A percentile compares a stretch with the other conserved stretches of the same genome.
These are phyloP conservation scores for Leishmania tropica DNA, from an alignment of 208 protist species.

Conservation along the genomic window DNA sequence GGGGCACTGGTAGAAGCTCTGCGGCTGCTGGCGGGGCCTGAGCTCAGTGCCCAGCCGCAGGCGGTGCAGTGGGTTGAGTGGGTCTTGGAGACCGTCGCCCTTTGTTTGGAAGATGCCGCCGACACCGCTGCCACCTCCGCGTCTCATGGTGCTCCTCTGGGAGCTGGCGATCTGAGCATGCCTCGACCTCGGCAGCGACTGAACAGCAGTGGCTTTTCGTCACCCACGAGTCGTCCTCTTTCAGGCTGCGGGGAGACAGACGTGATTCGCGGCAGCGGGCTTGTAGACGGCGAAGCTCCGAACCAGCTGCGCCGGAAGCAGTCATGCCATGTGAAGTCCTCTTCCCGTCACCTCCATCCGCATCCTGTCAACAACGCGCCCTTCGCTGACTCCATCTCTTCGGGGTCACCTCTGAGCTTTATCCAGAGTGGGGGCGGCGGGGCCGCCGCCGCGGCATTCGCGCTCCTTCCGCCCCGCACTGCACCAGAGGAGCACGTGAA, in stretches of 20 bases:
- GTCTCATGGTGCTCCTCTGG: neutral
- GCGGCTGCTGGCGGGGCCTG: constrained; percentile 30
- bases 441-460: neutral
- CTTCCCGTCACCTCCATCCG: neutral
- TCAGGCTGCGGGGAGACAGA: constrained; percentile 11
- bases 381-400: neutral
- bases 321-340: neutral
- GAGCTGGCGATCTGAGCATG: neutral
- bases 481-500: constrained; percentile 13
- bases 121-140: neutral
- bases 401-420: constrained; percentile 18
- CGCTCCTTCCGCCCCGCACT: neutral
- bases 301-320: constrained; percentile 2
- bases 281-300: constrained; percentile 14
- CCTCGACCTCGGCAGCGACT: neutral
- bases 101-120: constrained; percentile 25
- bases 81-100: constrained; percentile 15
- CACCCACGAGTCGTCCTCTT: neutral
- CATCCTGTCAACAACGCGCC: neutral
- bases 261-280: constrained; percentile 23
- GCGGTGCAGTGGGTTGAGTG: constrained; percentile 13
- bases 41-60: constrained; percentile 27
- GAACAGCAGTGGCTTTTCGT: neutral
- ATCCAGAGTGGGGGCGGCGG: neutral
- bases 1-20: constrained; percentile 50